These are phyloP conservation scores for Colletotrichum acutatum DNA, from an alignment of 2,329 filamentous ascomycete species.

Conservation along the genomic window DNA sequence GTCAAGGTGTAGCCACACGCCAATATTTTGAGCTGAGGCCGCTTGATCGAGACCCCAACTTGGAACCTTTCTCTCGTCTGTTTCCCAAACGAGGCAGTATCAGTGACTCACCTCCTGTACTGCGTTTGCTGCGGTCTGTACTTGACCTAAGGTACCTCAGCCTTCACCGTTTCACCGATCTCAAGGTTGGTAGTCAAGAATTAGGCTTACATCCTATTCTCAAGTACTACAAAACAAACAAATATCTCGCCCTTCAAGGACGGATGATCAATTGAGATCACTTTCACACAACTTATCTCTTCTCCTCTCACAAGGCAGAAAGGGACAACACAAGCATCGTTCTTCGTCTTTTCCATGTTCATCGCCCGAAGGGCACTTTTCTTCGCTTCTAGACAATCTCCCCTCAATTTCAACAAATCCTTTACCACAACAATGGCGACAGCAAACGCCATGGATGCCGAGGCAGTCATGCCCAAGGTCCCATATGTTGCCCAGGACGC, in stretches of 20 bases:
- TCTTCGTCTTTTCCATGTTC: slow-evolving; percentile 6
- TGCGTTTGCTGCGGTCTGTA: slow-evolving; percentile 4
- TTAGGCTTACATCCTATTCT: background rate
- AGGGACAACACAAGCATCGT: background rate
- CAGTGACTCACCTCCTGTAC: slow-evolving; percentile 26
- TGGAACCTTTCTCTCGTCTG: background rate
- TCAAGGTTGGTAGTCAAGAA: background rate
- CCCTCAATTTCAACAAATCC: background rate
- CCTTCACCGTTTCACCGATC: background rate
- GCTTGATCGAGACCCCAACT: background rate
- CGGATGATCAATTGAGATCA: slow-evolving; percentile 10
- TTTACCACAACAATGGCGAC: slow-evolving; percentile 19
- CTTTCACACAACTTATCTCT: background rate
- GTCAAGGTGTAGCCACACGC: background rate
- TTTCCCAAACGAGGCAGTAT: background rate
- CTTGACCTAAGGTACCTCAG: background rate
- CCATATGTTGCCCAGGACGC: slow-evolving; percentile 78
- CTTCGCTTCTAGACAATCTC: slow-evolving; percentile 9
- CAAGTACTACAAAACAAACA: slow-evolving; percentile 11
- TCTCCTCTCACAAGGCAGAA: background rate
- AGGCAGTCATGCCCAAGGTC: slow-evolving; percentile 51
- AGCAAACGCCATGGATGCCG: background rate
- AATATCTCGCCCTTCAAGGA: background rate
- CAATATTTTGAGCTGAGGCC: slow-evolving; percentile 12
- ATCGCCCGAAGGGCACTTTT: slow-evolving; percentile 19